These are phyloP conservation scores for Flaveria sonorensis DNA, from an alignment of 129 eudicot genomes.

Conservation along the genomic window DNA sequence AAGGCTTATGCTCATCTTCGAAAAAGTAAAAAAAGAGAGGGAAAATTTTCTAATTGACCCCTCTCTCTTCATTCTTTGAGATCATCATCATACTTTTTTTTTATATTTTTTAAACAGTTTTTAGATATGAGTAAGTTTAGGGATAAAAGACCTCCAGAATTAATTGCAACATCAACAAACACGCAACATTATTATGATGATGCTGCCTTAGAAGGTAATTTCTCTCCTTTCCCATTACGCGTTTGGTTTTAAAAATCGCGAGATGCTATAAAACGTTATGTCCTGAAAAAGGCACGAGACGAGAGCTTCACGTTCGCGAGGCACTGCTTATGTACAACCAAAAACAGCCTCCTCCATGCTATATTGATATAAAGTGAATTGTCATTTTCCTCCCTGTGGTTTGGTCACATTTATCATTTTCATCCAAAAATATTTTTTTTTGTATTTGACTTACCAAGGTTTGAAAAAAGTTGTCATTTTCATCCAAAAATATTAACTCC, in stretches of 20 bases:
- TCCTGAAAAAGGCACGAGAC: not conserved
- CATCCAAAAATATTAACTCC: too few relatives aligned
- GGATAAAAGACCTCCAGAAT: conserved; percentile 40
- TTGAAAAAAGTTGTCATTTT: too few relatives aligned
- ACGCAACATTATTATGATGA: conserved; percentile 35
- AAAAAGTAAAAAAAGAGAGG: conserved; percentile 38
- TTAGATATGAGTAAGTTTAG: conserved; percentile 35
- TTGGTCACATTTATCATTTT: too few relatives aligned
- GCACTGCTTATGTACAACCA: not conserved
- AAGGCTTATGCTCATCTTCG: conserved; percentile 37
- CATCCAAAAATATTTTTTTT: too few relatives aligned
- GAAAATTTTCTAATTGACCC: conserved; percentile 22
- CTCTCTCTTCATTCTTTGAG: conserved; percentile 34
- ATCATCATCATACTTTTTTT: conserved; percentile 23
- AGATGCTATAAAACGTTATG: not conserved
- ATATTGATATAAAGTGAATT: too few relatives aligned
- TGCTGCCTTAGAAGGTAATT: conserved; percentile 45
- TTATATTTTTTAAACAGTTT: not conserved
- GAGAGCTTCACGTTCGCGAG: not conserved
- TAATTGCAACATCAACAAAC: conserved; percentile 37
- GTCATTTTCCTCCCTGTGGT: too few relatives aligned
- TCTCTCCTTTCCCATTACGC: not conserved
- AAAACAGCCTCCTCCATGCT: not conserved
- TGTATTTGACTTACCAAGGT: too few relatives aligned
- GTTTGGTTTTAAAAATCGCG: not conserved